phyloP scores from a whole-genome alignment of 1,139 yeast species.

The Scheffersomyces illinoinensis region DNA sequence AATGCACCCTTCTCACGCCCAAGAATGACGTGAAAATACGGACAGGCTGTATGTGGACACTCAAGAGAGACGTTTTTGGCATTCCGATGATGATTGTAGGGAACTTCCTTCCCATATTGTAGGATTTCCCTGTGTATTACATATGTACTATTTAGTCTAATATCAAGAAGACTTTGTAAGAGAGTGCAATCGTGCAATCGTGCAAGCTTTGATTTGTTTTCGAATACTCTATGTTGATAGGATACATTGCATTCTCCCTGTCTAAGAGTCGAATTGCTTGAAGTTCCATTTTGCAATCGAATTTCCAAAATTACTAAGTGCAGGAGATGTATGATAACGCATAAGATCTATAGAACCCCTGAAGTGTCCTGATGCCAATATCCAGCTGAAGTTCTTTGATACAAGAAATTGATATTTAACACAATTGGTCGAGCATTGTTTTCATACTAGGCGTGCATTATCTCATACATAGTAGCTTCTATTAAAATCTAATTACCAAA shows the following conservation, averaged over 20 bases:
- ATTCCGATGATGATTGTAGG: conserved; percentile 92
- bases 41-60: conserved; percentile 87
- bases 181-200: too few species aligned
- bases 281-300: background rate
- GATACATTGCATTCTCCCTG: too few species aligned
- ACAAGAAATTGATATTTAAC: background rate
- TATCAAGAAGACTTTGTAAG: background rate
- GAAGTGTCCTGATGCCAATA: background rate
- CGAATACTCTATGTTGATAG: background rate
- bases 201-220: background rate
- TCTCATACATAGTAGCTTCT: background rate
- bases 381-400: background rate
- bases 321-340: background rate
- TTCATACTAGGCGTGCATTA: background rate
- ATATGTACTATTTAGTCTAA: background rate
- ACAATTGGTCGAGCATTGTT: background rate
- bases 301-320: background rate
- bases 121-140: conserved; percentile 5
- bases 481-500: too few species aligned
- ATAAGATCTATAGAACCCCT: background rate
- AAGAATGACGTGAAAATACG: conserved; percentile 49
- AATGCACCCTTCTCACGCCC: conserved; percentile 72
- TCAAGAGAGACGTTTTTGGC: conserved; percentile 65
- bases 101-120: conserved; percentile 76
- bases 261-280: too few species aligned